Evolutionary conservation across 2,329 filamentous ascomycete genomes (phyloP).

Genomic region (Fusarium chuoi): DNA sequence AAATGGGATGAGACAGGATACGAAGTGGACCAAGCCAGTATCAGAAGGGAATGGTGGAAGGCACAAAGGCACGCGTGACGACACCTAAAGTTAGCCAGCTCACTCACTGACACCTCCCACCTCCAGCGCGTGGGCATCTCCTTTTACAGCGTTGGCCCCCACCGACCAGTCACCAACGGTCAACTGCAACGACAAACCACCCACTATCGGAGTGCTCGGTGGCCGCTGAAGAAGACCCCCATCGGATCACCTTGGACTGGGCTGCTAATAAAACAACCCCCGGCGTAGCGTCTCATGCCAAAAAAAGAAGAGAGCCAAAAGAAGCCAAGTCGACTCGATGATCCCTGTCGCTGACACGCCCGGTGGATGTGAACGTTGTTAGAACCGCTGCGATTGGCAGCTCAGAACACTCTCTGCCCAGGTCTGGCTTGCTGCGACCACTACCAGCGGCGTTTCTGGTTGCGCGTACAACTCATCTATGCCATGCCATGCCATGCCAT

Average conservation of each 20-base stretch:
- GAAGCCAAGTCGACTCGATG: conserved; percentile 11
- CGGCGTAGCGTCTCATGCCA: conserved; percentile 28
- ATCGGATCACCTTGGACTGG: neutral
- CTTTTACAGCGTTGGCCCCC: conserved; percentile 21
- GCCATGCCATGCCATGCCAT: neutral
- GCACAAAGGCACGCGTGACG: conserved; percentile 20
- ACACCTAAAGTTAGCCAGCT: neutral
- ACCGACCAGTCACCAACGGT: conserved; percentile 29
- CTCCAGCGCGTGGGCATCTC: conserved; percentile 5
- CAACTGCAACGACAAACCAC: conserved; percentile 5
- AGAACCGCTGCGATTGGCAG: conserved; percentile 23
- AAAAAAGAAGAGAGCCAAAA: conserved; percentile 24
- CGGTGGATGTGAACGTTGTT: conserved; percentile 25
- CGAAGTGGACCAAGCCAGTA: conserved; percentile 28
- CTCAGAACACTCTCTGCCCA: conserved; percentile 1
- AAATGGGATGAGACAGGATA: conserved; percentile 21
- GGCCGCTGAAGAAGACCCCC: conserved; percentile 2
- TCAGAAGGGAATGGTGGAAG: conserved; percentile 28
- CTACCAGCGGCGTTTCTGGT: conserved; percentile 23
- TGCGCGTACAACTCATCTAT: conserved; percentile 25
- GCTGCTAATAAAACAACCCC: conserved; percentile 33
- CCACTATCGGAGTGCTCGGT: conserved; percentile 18
- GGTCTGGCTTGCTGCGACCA: conserved; percentile 37
- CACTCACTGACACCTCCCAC: conserved; percentile 1
- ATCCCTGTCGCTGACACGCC: conserved; percentile 35